Evolutionary conservation across 345 rosid genomes (phyloP), one percentile per base, ranked within the genome.

Genomic region (Geranium brycei): DNA sequence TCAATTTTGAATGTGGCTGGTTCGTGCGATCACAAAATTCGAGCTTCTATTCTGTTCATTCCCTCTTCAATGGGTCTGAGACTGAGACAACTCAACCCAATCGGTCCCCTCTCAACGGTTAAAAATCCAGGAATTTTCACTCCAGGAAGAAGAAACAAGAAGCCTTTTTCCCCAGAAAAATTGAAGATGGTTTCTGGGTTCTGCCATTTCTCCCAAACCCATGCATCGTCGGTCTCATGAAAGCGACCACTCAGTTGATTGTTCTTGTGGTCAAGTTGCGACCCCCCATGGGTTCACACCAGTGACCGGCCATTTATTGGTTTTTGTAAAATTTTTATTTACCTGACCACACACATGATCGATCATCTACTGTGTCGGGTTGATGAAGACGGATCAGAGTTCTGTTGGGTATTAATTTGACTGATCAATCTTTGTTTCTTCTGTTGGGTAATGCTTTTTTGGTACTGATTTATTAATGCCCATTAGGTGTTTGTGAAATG

Each of bases 251-350:
- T 31, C 66, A 64, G 61, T 55, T 65, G 71, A 72, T 66, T 69
- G 68, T 76, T 76, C 76, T 58, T 63, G 55, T 47, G 59, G 68
- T 47, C 67, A 41, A 68, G 71, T 69, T 38, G 66, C 53, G 62
- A 66, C 32, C 67, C 64, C 61, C 70, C 35, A 47, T 47, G 53
- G 78, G 72, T 58, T 58, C 47, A 65, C 19, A 23, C 57, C 57
- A 19, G 1, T 56, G 53, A 41, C 32, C 53, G 40, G 19, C 31
- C 18, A 57, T 15, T 57, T 4, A 8, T 18, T 16, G 4, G 7
- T 18, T 3, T 57, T 16, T n/a, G n/a, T n/a, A n/a, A n/a, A n/a
- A n/a, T n/a, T 17, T 57, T 35, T 35, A 4, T 16, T 15, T 16
- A 57, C 53, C 53, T 47, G 53, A 47, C 53, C 53, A 47, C 53